Base-by-base conservation (phyloP, 257 asterid genomes). In the Knoxia roxburghii region DNA sequence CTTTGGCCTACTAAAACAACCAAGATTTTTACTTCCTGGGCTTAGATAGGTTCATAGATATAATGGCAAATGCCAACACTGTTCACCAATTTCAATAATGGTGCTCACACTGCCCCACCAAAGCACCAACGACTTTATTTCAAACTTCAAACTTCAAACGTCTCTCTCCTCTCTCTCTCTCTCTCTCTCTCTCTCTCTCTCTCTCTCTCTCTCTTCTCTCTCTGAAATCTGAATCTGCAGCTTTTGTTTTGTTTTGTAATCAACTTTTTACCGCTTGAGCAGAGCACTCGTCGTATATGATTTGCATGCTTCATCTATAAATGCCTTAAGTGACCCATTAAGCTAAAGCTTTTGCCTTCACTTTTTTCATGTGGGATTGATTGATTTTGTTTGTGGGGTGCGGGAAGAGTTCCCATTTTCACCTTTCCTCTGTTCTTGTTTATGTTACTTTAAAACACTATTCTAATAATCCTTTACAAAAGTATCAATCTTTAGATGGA, bases 271-370 rank as follows among this genome's bases (percentile, higher is more conserved):
- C 85, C 70, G 76, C 79, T 72, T 69, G 69, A 35, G 10, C 65
- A 37, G 64, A 20, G 48, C 69, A 63, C 84, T 75, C 76, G 70
- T 63, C 76, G 63, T 75, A 49, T 68, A 71, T 23, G 17, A 61
- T 52, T 62, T 27, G 51, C 73, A 66, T 72, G 80, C 57, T 35
- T 21, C 73, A 39, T 62, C 70, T 77, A 69, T 73, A 68, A 81
- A 67, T 79, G 83, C 85, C 67, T 57, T 70, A 67, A 78, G 57
- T 64, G 77, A 61, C 72, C 74, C 67, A 3, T 45, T 49, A 75
- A 76, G 59, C 65, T 49, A 12, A 67, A 32, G 37, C 63, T 32
- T 50, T 74, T 73, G 30, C 40, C 51, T 61, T 63, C 57, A 35
- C 30, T 61, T 48, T 63, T 46, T 41, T n/a, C 63, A 57, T 30